Evolutionary conservation across 129 eudicot species (phyloP).

Genomic region (Centaurea solstitialis): DNA sequence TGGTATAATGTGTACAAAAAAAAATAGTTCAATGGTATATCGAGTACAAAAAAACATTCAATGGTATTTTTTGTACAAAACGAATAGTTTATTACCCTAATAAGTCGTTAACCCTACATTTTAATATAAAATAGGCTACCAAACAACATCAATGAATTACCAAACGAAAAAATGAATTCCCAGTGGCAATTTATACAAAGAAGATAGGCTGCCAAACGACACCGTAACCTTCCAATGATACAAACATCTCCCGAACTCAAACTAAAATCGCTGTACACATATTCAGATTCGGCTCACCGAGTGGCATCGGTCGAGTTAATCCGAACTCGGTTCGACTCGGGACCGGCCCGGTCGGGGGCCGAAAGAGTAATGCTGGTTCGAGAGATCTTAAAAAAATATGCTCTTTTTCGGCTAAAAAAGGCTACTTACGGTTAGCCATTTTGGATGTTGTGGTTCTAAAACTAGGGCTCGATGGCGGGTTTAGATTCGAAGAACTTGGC

Average conservation of each 20-base stretch:
- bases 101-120: too few relatives aligned
- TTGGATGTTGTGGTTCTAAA: not conserved
- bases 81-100: too few relatives aligned
- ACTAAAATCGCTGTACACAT: not conserved
- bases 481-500: conserved; percentile 74
- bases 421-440: not conserved
- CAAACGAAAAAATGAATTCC: not conserved
- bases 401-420: not conserved
- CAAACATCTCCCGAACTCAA: not conserved
- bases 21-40: too few relatives aligned
- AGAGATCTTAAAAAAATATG: not conserved
- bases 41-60: too few relatives aligned
- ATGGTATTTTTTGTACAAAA: too few relatives aligned
- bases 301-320: not conserved
- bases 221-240: not conserved
- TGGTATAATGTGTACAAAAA: too few relatives aligned
- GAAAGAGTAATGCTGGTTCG: not conserved
- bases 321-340: not conserved
- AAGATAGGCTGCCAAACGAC: not conserved
- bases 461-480: not conserved
- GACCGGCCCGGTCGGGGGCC: not conserved
- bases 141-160: too few relatives aligned
- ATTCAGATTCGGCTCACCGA: not conserved
- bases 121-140: too few relatives aligned
- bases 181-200: not conserved